Evolutionary conservation across 2,329 filamentous ascomycete genomes (phyloP).

Genomic region (Dactylella cylindrospora): DNA sequence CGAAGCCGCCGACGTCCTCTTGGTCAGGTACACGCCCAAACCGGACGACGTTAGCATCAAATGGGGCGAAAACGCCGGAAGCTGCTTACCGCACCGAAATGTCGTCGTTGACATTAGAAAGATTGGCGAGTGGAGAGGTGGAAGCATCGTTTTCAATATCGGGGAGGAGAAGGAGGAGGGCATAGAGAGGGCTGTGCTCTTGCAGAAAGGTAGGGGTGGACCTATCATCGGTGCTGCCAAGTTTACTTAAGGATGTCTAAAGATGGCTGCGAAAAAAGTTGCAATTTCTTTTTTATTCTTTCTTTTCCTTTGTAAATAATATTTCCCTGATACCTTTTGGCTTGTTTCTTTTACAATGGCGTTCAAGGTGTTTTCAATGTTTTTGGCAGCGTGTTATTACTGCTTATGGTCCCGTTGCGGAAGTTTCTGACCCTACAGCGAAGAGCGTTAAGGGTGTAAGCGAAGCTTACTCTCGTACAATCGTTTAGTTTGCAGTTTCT

Average conservation of each 20-base stretch:
- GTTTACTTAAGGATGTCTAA: slow-evolving; percentile 33
- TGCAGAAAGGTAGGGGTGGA: slow-evolving; percentile 49
- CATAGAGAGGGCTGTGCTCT: slow-evolving; percentile 49
- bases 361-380: neutral
- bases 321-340: neutral
- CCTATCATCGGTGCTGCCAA: slow-evolving; percentile 48
- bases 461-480: too few relatives aligned
- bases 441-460: too few relatives aligned
- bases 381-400: neutral
- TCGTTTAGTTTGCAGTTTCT: too few relatives aligned
- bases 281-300: neutral
- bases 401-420: too few relatives aligned
- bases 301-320: neutral
- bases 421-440: too few relatives aligned
- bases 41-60: slow-evolving; percentile 50
- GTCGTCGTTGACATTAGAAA: slow-evolving; percentile 50
- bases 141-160: slow-evolving; percentile 49
- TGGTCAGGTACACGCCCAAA: slow-evolving; percentile 49
- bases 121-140: slow-evolving; percentile 52
- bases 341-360: neutral
- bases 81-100: slow-evolving; percentile 51
- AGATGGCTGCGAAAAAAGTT: neutral
- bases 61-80: slow-evolving; percentile 52
- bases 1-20: slow-evolving; percentile 32
- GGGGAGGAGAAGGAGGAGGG: slow-evolving; percentile 46